Conservation (phyloP, 306 rosid genomes). For the Malus sylvestris region DNA sequence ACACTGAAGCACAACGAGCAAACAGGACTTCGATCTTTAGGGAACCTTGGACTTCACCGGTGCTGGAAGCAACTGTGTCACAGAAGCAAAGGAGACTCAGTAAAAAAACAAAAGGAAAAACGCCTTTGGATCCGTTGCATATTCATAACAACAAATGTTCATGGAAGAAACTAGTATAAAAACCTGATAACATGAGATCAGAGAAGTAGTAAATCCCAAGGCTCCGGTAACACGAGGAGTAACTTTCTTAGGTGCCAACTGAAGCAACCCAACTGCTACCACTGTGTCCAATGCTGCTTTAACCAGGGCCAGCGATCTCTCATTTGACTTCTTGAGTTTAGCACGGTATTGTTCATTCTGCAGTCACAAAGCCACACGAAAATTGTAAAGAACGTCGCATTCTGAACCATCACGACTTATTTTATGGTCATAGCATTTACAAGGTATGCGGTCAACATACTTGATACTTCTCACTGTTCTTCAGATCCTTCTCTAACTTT, state of each 20-base stretch:
- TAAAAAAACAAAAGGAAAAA: neutral
- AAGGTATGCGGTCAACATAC: constrained; percentile 37
- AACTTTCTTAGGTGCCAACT: constrained; percentile 80
- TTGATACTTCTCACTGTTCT: constrained; percentile 51
- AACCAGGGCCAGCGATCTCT: constrained; percentile 75
- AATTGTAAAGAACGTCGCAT: neutral
- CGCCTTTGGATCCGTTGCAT: neutral
- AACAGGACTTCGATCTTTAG: constrained; percentile 30
- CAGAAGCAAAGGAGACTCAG: constrained; percentile 24
- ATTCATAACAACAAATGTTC: neutral
- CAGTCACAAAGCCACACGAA: constrained; percentile 3
- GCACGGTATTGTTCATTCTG: constrained; percentile 76
- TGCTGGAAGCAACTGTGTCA: constrained; percentile 79
- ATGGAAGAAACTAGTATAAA: neutral
- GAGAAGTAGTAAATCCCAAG: constrained; percentile 75
- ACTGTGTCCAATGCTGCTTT: constrained; percentile 76
- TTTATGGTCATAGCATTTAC: neutral
- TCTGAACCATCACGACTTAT: neutral
- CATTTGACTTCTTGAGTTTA: constrained; percentile 64
- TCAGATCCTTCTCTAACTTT: constrained; percentile 81
- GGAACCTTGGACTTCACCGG: constrained; percentile 59
- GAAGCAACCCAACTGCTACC: constrained; percentile 88
- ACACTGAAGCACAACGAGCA: constrained; percentile 15
- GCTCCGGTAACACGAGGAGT: constrained; percentile 92
- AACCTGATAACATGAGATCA: constrained; percentile 97